A percentile compares a stretch with the other conserved stretches of the same genome.
Conservation (phyloP, 2,329 filamentous ascomycete species). For the Aspergillus sp. region DNA sequence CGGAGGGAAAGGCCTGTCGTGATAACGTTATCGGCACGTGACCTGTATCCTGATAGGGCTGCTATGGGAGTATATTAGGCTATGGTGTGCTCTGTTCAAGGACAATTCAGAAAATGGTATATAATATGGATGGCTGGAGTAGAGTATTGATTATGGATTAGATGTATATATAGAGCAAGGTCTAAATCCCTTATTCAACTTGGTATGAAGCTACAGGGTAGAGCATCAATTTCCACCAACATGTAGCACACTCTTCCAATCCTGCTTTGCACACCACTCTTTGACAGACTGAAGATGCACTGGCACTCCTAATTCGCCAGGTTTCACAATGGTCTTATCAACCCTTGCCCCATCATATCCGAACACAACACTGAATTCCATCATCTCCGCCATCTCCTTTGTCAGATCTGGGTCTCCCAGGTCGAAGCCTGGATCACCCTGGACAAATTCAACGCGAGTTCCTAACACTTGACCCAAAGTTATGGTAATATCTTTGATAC, state of each 20-base stretch:
- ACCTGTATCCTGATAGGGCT: too few relatives aligned
- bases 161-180: too few relatives aligned
- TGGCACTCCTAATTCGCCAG: background rate
- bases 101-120: background rate
- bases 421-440: background rate
- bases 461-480: background rate
- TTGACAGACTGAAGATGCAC: background rate
- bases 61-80: too few relatives aligned
- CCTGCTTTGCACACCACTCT: conserved; percentile 6
- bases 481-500: background rate
- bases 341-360: conserved; percentile 11
- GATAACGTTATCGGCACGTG: too few relatives aligned
- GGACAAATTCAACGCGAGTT: conserved; percentile 1
- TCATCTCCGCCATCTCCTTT: conserved; percentile 7
- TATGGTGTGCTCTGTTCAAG: too few relatives aligned
- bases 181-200: background rate
- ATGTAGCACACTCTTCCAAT: conserved; percentile 1
- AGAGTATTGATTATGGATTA: too few relatives aligned
- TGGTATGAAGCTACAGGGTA: background rate
- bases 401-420: conserved; percentile 8
- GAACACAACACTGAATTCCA: conserved; percentile 11
- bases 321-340: conserved; percentile 1
- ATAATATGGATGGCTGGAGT: background rate
- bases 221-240: background rate
- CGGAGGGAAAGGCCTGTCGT: too few relatives aligned